Base-by-base conservation (phyloP, 2,329 filamentous ascomycete genomes). In the Didymella lethalis region DNA sequence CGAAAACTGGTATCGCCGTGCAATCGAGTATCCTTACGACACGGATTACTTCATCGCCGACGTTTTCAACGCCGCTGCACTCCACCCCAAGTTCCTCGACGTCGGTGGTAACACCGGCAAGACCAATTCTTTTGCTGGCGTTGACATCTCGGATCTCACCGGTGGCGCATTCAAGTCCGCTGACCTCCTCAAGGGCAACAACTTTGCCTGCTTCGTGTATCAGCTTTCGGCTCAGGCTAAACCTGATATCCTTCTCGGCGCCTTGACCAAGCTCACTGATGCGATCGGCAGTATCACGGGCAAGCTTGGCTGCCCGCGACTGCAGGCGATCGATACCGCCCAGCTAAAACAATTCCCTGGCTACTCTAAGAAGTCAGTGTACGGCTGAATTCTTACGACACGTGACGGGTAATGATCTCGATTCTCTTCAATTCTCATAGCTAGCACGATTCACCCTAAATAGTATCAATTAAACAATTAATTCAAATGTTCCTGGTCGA, bases 21-120 rank as follows among this genome's bases (percentile, higher is more conserved):
- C 67, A 7, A 18, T 69, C 20, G 63, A 64, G 26, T 68, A 68
- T 36, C 66, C 67, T 4, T 70, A 70, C 23, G 66, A 70, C 3
- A 47, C 53, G 1, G 43, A 59, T 1, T 69, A 70, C 57, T 70
- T 70, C 53, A 45, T 66, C 12, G 66, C 56, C 0, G 67, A 70
- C 29, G 52, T 49, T 7, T 2, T 69, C 8, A 65, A 65, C 14
- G 67, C 67, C 28, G 63, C 63, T 25, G 29, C 26, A 12, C 60
- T 70, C 6, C 61, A 70, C 43, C 67, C 67, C 23, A 67, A 70
- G 49, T 70, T 70, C 40, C 62, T 69, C 10, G 41, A 62, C 23
- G 40, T 70, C 20, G 67, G 67, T 34, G 67, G 68, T 8, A 70
- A 71, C 51, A 65, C 58, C 5, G 69, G 69, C 23, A 68, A 53